A percentile compares a stretch with the other conserved stretches of the same genome.
Evolutionary conservation across 345 rosid genomes (phyloP).

Genomic region (Lenwebbia sp.): DNA sequence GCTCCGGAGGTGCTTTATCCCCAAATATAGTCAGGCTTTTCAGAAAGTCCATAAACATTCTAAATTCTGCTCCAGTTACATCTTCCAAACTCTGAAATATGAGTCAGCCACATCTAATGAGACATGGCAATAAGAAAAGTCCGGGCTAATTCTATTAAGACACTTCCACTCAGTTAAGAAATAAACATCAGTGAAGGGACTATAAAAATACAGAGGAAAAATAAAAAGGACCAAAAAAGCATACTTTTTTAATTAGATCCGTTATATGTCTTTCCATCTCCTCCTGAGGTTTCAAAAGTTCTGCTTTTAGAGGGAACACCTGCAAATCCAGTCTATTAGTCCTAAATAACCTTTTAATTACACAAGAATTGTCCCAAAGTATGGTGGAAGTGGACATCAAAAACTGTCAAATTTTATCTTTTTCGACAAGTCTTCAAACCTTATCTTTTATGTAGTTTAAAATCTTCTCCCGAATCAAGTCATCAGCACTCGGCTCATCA

Average conservation of each 20-base stretch:
- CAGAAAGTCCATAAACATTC: conserved; percentile 97
- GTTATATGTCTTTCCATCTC: conserved; percentile 96
- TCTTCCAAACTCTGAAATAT: conserved; percentile 74
- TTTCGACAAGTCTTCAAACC: conserved; percentile 21
- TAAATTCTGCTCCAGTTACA: conserved; percentile 95
- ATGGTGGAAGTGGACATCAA: not conserved
- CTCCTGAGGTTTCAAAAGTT: conserved; percentile 89
- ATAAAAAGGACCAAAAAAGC: not conserved
- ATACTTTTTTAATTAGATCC: conserved; percentile 79
- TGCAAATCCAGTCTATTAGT: conserved; percentile 15
- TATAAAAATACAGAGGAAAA: not conserved
- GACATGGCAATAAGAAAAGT: not conserved
- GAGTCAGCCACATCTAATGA: conserved; percentile 2
- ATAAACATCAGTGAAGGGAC: not conserved
- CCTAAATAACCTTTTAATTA: too few relatives aligned
- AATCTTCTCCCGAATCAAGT: conserved; percentile 74
- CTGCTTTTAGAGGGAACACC: conserved; percentile 87
- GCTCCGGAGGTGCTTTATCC: conserved; percentile 84
- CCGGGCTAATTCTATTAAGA: not conserved
- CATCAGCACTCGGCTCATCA: conserved; percentile 69
- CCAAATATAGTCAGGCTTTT: conserved; percentile 87
- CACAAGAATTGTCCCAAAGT: not conserved
- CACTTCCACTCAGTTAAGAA: not conserved
- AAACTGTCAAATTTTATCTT: not conserved
- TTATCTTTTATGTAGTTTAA: conserved; percentile 79